phyloP scores from a whole-genome alignment of 306 rosid genomes.

The Fragaria iinumae region DNA sequence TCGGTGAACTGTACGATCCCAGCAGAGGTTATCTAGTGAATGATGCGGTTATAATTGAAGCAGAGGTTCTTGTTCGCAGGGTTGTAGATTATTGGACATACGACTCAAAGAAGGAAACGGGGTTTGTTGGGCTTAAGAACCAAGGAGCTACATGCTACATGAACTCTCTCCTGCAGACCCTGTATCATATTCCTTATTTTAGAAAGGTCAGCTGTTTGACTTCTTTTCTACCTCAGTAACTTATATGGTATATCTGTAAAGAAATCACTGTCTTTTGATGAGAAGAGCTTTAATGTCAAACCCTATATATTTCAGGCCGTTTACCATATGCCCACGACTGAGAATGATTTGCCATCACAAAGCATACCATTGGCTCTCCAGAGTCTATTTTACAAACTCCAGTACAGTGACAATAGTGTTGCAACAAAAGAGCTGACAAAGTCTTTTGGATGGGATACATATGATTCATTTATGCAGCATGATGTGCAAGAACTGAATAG shows the following conservation, averaged over 20 bases:
- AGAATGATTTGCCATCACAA: slow-evolving; percentile 82
- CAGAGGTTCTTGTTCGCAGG: slow-evolving; percentile 81
- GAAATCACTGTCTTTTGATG: slow-evolving; percentile 20
- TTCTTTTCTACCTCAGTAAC: slow-evolving; percentile 3
- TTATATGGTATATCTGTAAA: slow-evolving; percentile 21
- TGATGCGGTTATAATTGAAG: slow-evolving; percentile 71
- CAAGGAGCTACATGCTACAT: slow-evolving; percentile 95
- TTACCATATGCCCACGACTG: slow-evolving; percentile 93
- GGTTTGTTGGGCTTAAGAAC: slow-evolving; percentile 87
- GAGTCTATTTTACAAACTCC: slow-evolving; percentile 86
- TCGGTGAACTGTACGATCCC: slow-evolving; percentile 79
- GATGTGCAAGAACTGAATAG: slow-evolving; percentile 90
- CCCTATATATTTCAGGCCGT: slow-evolving; percentile 67
- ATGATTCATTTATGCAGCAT: slow-evolving; percentile 94
- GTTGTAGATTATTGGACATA: slow-evolving; percentile 84
- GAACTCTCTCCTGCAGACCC: slow-evolving; percentile 87
- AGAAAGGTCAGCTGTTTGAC: slow-evolving; percentile 55
- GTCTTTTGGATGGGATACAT: slow-evolving; percentile 94
- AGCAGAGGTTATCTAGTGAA: slow-evolving; percentile 74
- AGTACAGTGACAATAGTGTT: slow-evolving; percentile 81
- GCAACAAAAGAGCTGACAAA: slow-evolving; percentile 90
- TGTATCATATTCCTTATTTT: slow-evolving; percentile 83
- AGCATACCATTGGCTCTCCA: slow-evolving; percentile 91
- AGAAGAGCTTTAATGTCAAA: neutral
- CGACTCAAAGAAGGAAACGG: slow-evolving; percentile 89